Conservation (phyloP, 345 rosid genomes). For the Hirschfeldia incana region DNA sequence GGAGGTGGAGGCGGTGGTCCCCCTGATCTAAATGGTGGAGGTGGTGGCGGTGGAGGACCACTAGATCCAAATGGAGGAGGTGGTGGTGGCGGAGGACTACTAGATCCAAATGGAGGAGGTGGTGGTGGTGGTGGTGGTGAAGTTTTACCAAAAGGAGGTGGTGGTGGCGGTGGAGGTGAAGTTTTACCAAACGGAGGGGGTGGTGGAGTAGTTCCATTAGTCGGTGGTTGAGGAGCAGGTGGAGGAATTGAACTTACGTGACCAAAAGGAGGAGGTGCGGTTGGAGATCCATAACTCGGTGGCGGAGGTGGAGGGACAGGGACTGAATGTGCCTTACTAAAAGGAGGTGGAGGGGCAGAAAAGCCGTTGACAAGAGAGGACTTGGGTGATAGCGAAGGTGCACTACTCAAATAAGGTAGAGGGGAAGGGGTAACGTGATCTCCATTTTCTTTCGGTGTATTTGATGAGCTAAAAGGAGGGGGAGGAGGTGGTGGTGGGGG, state of each 20-base stretch:
- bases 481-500: slow-evolving; percentile 40
- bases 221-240: slow-evolving; percentile 35
- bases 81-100: slow-evolving; percentile 40
- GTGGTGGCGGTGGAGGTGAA: slow-evolving; percentile 47
- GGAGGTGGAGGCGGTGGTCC: slow-evolving; percentile 46
- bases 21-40: slow-evolving; percentile 33
- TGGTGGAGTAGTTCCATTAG: slow-evolving; percentile 36
- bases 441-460: slow-evolving; percentile 28
- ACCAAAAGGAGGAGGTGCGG: not conserved
- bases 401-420: slow-evolving; percentile 29
- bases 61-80: slow-evolving; percentile 25
- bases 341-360: slow-evolving; percentile 31
- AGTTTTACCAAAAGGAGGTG: slow-evolving; percentile 34
- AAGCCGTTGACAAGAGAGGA: slow-evolving; percentile 21
- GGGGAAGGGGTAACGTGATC: slow-evolving; percentile 23
- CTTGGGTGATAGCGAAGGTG: slow-evolving; percentile 33
- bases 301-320: slow-evolving; percentile 33
- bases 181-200: slow-evolving; percentile 38
- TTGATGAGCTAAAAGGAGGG: slow-evolving; percentile 23
- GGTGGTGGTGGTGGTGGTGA: slow-evolving; percentile 41
- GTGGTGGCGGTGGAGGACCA: slow-evolving; percentile 39
- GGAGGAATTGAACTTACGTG: slow-evolving; percentile 29
- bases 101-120: slow-evolving; percentile 27
- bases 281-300: slow-evolving; percentile 23
- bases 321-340: not conserved